A percentile compares a stretch with the other conserved stretches of the same genome.
These are phyloP conservation scores for Ceratobasidium sp. DNA, from an alignment of 1,284 basidiomycete species.

Conservation along the genomic window DNA sequence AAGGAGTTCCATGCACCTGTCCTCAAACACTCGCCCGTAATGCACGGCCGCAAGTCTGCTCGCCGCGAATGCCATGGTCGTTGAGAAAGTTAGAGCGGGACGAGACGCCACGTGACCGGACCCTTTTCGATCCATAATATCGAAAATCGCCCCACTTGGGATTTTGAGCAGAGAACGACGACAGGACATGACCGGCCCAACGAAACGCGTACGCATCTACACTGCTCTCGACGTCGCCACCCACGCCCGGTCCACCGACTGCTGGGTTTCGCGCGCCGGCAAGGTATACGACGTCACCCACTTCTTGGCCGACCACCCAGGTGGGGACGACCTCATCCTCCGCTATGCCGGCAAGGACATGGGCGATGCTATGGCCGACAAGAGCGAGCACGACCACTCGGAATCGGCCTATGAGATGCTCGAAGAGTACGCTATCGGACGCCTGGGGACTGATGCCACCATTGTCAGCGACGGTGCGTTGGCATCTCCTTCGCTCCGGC, in stretches of 20 bases:
- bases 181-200: not conserved
- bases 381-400: constrained; percentile 90
- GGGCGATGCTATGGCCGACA: constrained; percentile 81
- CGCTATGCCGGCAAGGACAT: constrained; percentile 87
- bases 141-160: not conserved
- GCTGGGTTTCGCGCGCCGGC: constrained; percentile 76
- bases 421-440: constrained; percentile 84
- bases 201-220: constrained; percentile 57
- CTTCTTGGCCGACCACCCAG: constrained; percentile 83
- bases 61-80: constrained; percentile 1
- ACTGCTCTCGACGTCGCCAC: constrained; percentile 70
- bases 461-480: constrained; percentile 79
- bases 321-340: constrained; percentile 84
- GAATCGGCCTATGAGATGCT: constrained; percentile 92
- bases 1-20: constrained; percentile 68
- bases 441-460: constrained; percentile 76
- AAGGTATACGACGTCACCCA: constrained; percentile 82
- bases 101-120: constrained; percentile 13
- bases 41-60: constrained; percentile 52
- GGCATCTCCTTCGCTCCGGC: constrained; percentile 19
- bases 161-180: not conserved
- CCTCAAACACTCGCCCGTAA: constrained; percentile 78
- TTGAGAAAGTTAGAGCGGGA: not conserved
- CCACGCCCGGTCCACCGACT: constrained; percentile 65
- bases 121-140: not conserved